Conservation (phyloP, 2,329 filamentous ascomycete genomes). For the Botrytis fabae region DNA sequence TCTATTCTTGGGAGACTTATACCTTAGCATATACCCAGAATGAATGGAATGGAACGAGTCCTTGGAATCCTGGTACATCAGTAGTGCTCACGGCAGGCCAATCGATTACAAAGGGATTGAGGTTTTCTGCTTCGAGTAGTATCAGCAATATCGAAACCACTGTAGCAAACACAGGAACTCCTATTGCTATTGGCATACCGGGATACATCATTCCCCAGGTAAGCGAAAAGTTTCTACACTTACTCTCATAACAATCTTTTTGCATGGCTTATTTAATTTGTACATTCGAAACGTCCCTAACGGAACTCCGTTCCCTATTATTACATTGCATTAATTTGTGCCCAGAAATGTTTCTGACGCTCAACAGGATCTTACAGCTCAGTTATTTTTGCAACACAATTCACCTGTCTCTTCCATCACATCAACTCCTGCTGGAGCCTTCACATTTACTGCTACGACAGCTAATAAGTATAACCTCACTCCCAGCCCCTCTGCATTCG, state of each 20-base stretch:
- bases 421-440: slow-evolving; percentile 43
- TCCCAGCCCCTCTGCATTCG: slow-evolving; percentile 49
- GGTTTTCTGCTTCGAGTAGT: slow-evolving; percentile 50
- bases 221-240: not conserved
- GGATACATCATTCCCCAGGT: slow-evolving; percentile 53
- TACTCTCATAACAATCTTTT: not conserved
- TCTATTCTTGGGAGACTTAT: slow-evolving; percentile 61
- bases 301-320: too few species aligned
- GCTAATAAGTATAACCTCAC: slow-evolving; percentile 46
- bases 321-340: too few species aligned
- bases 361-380: slow-evolving; percentile 45
- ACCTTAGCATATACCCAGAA: slow-evolving; percentile 55
- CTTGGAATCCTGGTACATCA: slow-evolving; percentile 58
- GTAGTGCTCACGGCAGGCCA: slow-evolving; percentile 48
- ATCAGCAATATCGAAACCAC: slow-evolving; percentile 51
- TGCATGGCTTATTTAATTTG: not conserved
- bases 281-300: not conserved
- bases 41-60: slow-evolving; percentile 52
- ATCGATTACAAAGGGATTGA: slow-evolving; percentile 50
- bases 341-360: not conserved
- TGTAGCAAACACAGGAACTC: slow-evolving; percentile 47
- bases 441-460: slow-evolving; percentile 41
- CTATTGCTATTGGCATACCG: slow-evolving; percentile 54
- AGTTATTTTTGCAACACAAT: slow-evolving; percentile 48
- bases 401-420: slow-evolving; percentile 46